Conservation (phyloP, 2,329 filamentous ascomycete genomes). For the Aspergillus sp. region DNA sequence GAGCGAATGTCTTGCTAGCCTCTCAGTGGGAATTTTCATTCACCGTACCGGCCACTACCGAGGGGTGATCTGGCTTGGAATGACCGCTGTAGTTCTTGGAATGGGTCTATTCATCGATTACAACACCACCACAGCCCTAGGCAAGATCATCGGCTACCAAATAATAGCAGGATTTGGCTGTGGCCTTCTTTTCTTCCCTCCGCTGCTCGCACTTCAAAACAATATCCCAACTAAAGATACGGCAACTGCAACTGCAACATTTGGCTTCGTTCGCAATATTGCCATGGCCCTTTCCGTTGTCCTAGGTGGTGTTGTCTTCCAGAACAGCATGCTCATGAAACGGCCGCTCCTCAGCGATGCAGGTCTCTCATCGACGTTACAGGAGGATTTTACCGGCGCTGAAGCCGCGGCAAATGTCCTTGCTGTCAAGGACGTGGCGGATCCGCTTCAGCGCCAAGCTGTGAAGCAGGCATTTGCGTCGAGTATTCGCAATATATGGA, state of each 20-base stretch:
- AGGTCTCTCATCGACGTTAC: conserved; percentile 27
- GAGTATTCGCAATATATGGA: conserved; percentile 49
- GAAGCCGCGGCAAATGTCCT: conserved; percentile 50
- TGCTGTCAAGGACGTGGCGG: conserved; percentile 40
- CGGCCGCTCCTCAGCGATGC: conserved; percentile 52
- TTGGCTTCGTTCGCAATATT: conserved; percentile 63
- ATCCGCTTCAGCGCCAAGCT: conserved; percentile 38
- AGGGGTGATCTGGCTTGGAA: conserved; percentile 48
- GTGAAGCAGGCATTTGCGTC: conserved; percentile 49
- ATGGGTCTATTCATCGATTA: conserved; percentile 50
- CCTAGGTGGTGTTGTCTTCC: conserved; percentile 75
- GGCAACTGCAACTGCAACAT: conserved; percentile 53
- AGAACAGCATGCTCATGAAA: conserved; percentile 53
- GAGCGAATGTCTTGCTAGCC: conserved; percentile 45
- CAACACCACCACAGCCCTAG: conserved; percentile 35
- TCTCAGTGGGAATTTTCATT: conserved; percentile 50
- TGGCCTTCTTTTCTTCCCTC: conserved; percentile 55
- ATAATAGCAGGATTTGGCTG: conserved; percentile 53
- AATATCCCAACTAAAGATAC: conserved; percentile 50
- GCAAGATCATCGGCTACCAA: conserved; percentile 49
- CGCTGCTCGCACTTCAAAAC: conserved; percentile 58
- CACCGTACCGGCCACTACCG: conserved; percentile 52
- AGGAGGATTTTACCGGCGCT: conserved; percentile 37
- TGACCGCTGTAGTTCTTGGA: conserved; percentile 45
- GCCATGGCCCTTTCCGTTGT: conserved; percentile 69